Percentiles rank a stretch among this genome's conserved stretches.
These are phyloP conservation scores for Neurospora sp. DNA, from an alignment of 495 filamentous ascomycete genomes.

Conservation along the genomic window DNA sequence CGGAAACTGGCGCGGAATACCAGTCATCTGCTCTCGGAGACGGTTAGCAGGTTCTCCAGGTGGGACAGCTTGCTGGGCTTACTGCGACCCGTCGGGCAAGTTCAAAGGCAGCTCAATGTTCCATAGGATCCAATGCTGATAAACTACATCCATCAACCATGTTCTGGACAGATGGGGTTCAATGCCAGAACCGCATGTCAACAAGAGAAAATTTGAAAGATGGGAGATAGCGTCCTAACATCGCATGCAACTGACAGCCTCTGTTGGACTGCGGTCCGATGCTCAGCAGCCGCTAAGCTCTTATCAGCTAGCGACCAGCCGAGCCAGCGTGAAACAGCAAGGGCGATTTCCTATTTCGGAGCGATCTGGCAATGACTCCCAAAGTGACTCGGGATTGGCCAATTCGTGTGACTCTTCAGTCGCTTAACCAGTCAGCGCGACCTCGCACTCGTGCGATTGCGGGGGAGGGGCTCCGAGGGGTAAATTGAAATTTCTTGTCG, in stretches of 20 bases:
- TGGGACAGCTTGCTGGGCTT: neutral
- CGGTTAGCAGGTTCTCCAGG: neutral
- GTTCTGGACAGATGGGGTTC: neutral
- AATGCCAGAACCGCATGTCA: neutral
- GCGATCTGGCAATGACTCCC: neutral
- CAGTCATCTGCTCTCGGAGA: neutral
- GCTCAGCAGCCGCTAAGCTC: neutral
- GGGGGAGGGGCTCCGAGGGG: conserved; percentile 22
- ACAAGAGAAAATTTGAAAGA: neutral
- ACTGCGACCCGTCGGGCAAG: neutral
- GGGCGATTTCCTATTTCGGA: neutral
- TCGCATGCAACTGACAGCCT: neutral
- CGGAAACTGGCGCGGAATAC: neutral
- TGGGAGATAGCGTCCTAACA: neutral
- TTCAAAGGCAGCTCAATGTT: neutral
- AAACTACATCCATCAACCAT: neutral
- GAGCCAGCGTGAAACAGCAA: neutral
- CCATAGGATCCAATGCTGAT: neutral
- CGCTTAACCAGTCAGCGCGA: conserved; percentile 1
- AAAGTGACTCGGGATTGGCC: neutral
- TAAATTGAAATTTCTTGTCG: conserved; percentile 13
- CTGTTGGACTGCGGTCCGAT: neutral
- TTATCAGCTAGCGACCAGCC: neutral
- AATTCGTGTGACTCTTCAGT: neutral
- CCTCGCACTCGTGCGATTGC: conserved; percentile 8